Conservation (phyloP, 1,284 basidiomycete genomes). For the Trichosporon coremiiforme region DNA sequence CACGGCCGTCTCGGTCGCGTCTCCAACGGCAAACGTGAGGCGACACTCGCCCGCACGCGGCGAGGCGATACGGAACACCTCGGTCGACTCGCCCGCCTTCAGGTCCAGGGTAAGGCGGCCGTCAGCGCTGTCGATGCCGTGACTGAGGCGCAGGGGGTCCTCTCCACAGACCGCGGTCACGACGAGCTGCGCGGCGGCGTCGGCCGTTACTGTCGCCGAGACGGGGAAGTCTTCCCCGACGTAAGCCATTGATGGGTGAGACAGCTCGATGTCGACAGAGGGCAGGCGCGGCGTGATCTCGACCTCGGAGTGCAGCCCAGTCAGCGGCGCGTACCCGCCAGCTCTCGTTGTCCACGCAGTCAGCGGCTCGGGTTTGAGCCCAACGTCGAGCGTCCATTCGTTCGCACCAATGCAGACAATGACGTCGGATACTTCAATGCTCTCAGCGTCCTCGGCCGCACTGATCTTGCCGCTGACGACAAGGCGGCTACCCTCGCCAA, state of each 20-base stretch:
- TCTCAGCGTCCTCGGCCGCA: constrained; percentile 28
- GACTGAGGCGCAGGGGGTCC: neutral
- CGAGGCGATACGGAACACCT: neutral
- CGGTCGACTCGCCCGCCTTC: constrained; percentile 11
- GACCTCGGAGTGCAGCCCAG: constrained; percentile 19
- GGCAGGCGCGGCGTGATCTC: constrained; percentile 71
- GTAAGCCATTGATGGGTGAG: constrained; percentile 68
- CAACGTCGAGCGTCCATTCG: constrained; percentile 45
- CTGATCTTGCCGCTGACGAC: constrained; percentile 35
- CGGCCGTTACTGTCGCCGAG: constrained; percentile 56
- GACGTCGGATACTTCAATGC: constrained; percentile 38
- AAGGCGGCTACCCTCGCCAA: constrained; percentile 26
- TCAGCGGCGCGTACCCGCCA: constrained; percentile 29
- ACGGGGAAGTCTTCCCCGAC: constrained; percentile 76
- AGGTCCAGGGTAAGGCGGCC: constrained; percentile 33
- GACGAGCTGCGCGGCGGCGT: constrained; percentile 27
- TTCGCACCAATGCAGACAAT: constrained; percentile 37
- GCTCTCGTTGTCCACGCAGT: constrained; percentile 33
- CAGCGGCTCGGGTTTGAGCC: constrained; percentile 30
- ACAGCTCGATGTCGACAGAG: constrained; percentile 62
- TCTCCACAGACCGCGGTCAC: neutral
- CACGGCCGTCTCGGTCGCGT: constrained; percentile 5
- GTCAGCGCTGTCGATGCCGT: constrained; percentile 16
- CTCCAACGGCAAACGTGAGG: neutral
- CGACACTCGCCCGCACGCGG: neutral